Percentiles rank a stretch among this genome's conserved stretches.
phyloP scores from a whole-genome alignment of 805 yeast species.

The Hemisphaericaspora nanyangensis region DNA sequence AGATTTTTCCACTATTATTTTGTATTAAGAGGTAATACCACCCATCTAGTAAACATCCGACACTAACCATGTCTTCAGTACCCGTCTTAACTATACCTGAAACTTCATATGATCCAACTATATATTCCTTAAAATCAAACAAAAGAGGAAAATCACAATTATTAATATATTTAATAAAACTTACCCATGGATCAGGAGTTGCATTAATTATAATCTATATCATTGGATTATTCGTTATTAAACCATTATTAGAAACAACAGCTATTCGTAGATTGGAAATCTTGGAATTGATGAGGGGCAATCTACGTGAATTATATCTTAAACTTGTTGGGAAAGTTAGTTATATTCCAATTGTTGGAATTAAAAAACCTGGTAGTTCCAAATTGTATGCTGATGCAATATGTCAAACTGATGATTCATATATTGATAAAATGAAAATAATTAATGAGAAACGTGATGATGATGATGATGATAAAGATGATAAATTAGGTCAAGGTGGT shows the following conservation, averaged over 20 bases:
- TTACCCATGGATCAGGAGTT: constrained; percentile 34
- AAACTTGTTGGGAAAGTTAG: constrained; percentile 30
- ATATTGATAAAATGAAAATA: constrained; percentile 8
- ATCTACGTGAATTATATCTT: constrained; percentile 33
- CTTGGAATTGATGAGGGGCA: constrained; percentile 28
- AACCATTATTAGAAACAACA: constrained; percentile 32
- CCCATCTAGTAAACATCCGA: too few relatives aligned
- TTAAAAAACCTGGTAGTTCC: constrained; percentile 21
- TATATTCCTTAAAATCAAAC: constrained; percentile 14
- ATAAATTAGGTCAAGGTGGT: constrained; percentile 22
- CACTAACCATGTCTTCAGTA: constrained; percentile 15
- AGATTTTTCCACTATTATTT: too few relatives aligned
- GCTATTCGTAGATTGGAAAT: constrained; percentile 29
- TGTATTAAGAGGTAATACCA: too few relatives aligned
- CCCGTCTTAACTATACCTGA: constrained; percentile 41
- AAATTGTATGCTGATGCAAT: constrained; percentile 35
- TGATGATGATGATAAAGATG: constrained; percentile 16
- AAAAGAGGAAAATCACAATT: constrained; percentile 19
- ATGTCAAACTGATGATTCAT: constrained; percentile 31
- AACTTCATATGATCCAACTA: constrained; percentile 31
- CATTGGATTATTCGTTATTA: constrained; percentile 28
- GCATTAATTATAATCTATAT: constrained; percentile 26
- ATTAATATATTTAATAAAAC: constrained; percentile 22
- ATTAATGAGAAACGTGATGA: constrained; percentile 12
- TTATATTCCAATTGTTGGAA: constrained; percentile 38